Base-by-base conservation (phyloP, 805 yeast species). In the Saccharomycopsis capsularis region DNA sequence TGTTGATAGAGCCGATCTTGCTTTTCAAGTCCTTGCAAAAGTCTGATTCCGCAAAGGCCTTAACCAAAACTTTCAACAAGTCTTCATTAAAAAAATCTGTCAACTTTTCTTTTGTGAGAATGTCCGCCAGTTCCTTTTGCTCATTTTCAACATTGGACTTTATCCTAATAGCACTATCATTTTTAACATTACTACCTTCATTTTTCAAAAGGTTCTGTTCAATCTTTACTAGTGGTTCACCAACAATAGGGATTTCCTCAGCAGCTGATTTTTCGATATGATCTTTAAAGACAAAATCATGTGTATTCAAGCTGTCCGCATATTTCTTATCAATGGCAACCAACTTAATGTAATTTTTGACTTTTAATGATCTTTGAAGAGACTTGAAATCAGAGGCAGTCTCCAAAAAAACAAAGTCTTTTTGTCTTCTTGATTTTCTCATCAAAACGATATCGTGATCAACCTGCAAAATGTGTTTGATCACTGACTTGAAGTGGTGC, bases 351-450 rank as follows among this genome's bases (percentile, higher is more conserved):
- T 66, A 68, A 50, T 64, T 68, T 56, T 75, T 75, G 18, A 76
- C 79, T 47, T 66, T 62, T 54, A 77, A 64, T 42, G 79, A 71
- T 54, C 79, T 66, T 38, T 61, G 59, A 48, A 77, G 63, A 22
- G 68, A 60, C 42, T 61, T 64, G 57, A 70, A 76, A 50, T 76
- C 81, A 3, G 63, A 62, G 3, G 38, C 54, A 3, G 64, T 46
- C 16, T 62, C 69, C 52, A 78, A 66, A 3, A 60, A 51, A 11
- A 75, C 71, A 53, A 66, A 76, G 7, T 60, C 56, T 37, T 65
- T 67, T 36, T 63, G 63, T 55, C 70, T 75, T 60, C 72, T 75
- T n/a, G 79, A 73, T 53, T 70, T 74, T 53, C 82, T 66, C 27
- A 48, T 55, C 38, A 47, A 29, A 22, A 27, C 24, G 39, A 42